Evolutionary conservation across 805 yeast species (phyloP).

Genomic region (Metschnikowia henanensis): DNA sequence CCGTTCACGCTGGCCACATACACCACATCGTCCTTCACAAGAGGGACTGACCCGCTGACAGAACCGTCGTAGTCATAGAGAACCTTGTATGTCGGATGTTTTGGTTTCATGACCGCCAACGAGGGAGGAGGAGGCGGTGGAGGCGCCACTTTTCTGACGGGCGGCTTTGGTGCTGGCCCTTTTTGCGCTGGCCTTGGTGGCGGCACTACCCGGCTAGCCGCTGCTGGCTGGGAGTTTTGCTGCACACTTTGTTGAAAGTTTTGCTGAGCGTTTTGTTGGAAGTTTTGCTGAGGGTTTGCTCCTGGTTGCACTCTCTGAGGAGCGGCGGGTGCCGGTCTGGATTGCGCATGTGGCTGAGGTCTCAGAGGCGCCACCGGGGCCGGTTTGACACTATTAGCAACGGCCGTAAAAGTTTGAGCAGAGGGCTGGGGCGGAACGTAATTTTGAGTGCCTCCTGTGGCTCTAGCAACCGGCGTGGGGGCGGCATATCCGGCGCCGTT

Average conservation of each 20-base stretch:
- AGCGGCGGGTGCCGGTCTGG: slow-evolving; percentile 23
- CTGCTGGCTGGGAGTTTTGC: slow-evolving; percentile 17
- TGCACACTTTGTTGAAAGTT: background rate
- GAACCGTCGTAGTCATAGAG: slow-evolving; percentile 88
- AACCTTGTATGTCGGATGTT: slow-evolving; percentile 79
- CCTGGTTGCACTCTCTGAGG: slow-evolving; percentile 23
- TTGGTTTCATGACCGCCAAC: slow-evolving; percentile 52
- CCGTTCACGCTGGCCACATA: slow-evolving; percentile 72
- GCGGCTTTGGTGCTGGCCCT: slow-evolving; percentile 59
- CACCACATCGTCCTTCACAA: slow-evolving; percentile 73
- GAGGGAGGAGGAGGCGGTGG: slow-evolving; percentile 61
- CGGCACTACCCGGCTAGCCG: slow-evolving; percentile 19
- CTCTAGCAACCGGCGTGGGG: slow-evolving; percentile 20
- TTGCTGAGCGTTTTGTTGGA: slow-evolving; percentile 9
- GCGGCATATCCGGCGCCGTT: slow-evolving; percentile 12
- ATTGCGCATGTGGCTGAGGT: slow-evolving; percentile 15
- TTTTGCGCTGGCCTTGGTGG: slow-evolving; percentile 29
- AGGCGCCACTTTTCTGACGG: slow-evolving; percentile 41
- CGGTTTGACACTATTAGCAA: background rate
- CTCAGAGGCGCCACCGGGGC: slow-evolving; percentile 13
- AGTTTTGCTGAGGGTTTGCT: slow-evolving; percentile 1
- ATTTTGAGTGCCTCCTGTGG: slow-evolving; percentile 18
- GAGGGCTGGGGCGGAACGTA: slow-evolving; percentile 17
- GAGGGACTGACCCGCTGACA: slow-evolving; percentile 77
- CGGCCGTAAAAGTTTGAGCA: background rate